Conservation (phyloP, 345 rosid genomes). For the Heritiera fomes region DNA sequence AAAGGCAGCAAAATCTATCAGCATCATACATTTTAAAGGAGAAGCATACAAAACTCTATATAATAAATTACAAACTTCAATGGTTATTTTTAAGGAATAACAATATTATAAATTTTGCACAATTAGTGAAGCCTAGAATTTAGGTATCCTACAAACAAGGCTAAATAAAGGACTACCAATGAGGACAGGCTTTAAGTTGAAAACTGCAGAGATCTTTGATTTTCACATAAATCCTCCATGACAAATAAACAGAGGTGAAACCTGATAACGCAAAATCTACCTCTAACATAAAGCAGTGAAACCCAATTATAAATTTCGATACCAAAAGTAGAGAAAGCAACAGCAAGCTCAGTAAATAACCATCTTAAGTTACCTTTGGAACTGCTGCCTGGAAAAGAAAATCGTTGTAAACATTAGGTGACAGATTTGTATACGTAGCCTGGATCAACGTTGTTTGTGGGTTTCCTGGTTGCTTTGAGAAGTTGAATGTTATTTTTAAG, state of each 20-base stretch:
- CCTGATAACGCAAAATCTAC: not conserved
- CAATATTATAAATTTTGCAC: not conserved
- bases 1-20: slow-evolving; percentile 22
- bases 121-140: not conserved
- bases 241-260: not conserved
- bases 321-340: not conserved
- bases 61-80: not conserved
- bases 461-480: slow-evolving; percentile 77
- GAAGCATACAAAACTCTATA: not conserved
- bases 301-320: not conserved
- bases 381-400: slow-evolving; percentile 97
- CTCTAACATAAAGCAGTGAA: too few species aligned
- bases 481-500: slow-evolving; percentile 71
- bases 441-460: slow-evolving; percentile 63
- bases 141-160: not conserved
- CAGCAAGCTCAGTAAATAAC: slow-evolving; percentile 6
- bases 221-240: not conserved
- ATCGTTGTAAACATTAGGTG: slow-evolving; percentile 61
- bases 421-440: slow-evolving; percentile 78
- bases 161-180: not conserved
- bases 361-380: slow-evolving; percentile 71
- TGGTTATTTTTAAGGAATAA: slow-evolving; percentile 2
- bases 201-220: not conserved
- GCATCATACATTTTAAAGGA: not conserved
- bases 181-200: not conserved